Base-by-base conservation (phyloP, 495 filamentous ascomycete species). In the Parmelia sp. region DNA sequence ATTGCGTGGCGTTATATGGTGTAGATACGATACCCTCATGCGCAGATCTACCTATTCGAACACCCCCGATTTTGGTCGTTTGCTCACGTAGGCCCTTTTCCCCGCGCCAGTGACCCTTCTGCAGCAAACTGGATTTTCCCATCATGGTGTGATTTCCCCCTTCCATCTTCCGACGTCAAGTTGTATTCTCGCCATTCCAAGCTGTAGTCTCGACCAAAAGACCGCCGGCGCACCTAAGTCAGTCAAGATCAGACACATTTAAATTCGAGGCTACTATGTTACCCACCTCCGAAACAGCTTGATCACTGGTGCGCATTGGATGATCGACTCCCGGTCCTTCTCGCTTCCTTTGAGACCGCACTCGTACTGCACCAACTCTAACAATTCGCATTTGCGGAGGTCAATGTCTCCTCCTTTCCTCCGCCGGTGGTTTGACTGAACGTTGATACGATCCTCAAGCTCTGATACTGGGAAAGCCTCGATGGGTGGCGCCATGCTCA, bases 131-230 rank as follows among this genome's bases (percentile, higher is more conserved):
- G 27, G n/a, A 63, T 21, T 27, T 6, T 15, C 2, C 14, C 9
- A 56, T 4, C 57, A 11, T 39, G n/a, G n/a, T 12, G 31, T 40
- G 4, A n/a, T n/a, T n/a, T 55, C 12, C 49, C 45, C 3, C 29
- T 47, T 31, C 39, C 14, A 2, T 29, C 60, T 19, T 36, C 44
- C 19, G 61, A 39, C n/a, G 21, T 63, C 21, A 15, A 29, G 17
- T 33, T 15, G 6, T 11, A 55, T n/a, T 37, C 25, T 62, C 58
- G 21, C 45, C 65, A 42, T 94, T 90, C 88, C 89, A 93, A 57
- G 82, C 77, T 29, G 90, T 95, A 31, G 90, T 95, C 75, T 96
- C 91, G 14, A 92, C 88, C 66, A 81, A 88, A 73, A 93, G 84
- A 61, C 82, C 86, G 70, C 85, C 84, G 36, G 83, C 82, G 76